These are phyloP conservation scores for Mrakia hoshinonis DNA, from an alignment of 768 basidiomycete species.

Conservation along the genomic window DNA sequence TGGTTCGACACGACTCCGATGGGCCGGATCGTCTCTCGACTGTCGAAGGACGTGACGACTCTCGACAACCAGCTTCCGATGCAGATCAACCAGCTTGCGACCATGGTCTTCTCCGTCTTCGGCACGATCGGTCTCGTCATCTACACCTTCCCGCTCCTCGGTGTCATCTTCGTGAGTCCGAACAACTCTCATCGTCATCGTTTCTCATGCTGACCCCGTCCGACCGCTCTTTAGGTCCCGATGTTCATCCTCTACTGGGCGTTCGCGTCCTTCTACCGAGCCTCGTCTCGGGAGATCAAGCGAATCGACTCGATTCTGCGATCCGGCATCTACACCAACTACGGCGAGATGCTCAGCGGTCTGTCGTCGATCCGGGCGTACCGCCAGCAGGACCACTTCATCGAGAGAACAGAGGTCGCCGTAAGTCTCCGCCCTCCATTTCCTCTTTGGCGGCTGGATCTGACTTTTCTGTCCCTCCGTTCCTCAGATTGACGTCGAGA, in stretches of 20 bases:
- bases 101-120: conserved; percentile 33
- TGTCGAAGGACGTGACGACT: conserved; percentile 44
- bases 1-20: conserved; percentile 26
- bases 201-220: not conserved
- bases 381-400: conserved; percentile 7
- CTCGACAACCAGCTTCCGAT: conserved; percentile 49
- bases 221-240: conserved; percentile 24
- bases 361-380: conserved; percentile 20
- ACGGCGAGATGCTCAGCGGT: conserved; percentile 23
- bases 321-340: conserved; percentile 33
- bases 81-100: conserved; percentile 29
- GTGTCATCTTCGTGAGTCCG: conserved; percentile 31
- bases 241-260: conserved; percentile 30
- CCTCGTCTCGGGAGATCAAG: conserved; percentile 34
- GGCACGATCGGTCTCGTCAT: conserved; percentile 36
- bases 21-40: conserved; percentile 17
- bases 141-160: conserved; percentile 36
- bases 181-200: not conserved
- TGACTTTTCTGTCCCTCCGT: not conserved
- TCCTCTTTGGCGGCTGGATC: too few species aligned
- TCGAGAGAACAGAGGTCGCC: conserved; percentile 4
- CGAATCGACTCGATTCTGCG: conserved; percentile 33
- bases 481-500: conserved; percentile 19
- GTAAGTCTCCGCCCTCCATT: not conserved
- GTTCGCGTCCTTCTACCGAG: conserved; percentile 32